Evolutionary conservation across 306 rosid species (phyloP).

Genomic region (Malus domestica): DNA sequence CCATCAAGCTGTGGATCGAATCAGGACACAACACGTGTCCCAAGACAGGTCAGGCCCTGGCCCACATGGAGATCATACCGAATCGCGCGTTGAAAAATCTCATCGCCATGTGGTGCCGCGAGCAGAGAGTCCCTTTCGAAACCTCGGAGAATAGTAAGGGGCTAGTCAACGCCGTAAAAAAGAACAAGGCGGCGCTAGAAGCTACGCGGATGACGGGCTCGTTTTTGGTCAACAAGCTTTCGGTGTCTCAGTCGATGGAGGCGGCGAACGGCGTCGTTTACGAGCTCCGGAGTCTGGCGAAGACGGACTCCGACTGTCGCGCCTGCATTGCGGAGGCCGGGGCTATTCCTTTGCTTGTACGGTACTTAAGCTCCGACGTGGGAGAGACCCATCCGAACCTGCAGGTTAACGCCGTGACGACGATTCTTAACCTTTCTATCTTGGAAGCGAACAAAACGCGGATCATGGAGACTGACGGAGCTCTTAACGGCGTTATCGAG

Average conservation of each 20-base stretch:
- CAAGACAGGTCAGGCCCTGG: constrained; percentile 70
- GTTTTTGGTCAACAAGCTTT: constrained; percentile 52
- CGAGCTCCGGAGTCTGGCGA: constrained; percentile 70
- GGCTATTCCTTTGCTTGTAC: constrained; percentile 60
- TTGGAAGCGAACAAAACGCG: constrained; percentile 56
- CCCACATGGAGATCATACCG: constrained; percentile 59
- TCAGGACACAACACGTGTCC: constrained; percentile 95
- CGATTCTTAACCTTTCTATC: constrained; percentile 71
- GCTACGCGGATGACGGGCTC: constrained; percentile 74
- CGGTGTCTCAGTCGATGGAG: constrained; percentile 23
- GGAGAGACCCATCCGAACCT: constrained; percentile 34
- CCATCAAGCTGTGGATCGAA: constrained; percentile 70
- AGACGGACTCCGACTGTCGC: constrained; percentile 74
- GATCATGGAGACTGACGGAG: constrained; percentile 83
- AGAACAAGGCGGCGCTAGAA: constrained; percentile 65
- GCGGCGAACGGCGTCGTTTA: constrained; percentile 54
- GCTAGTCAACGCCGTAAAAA: constrained; percentile 24
- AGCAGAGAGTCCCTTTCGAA: constrained; percentile 55
- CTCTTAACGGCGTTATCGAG: constrained; percentile 53
- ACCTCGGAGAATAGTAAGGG: constrained; percentile 19
- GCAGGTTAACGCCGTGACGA: constrained; percentile 80
- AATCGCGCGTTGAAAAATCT: constrained; percentile 63
- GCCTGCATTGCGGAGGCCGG: constrained; percentile 74
- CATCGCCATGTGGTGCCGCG: constrained; percentile 80
- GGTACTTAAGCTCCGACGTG: constrained; percentile 26